Evolutionary conservation across 768 basidiomycete genomes (phyloP).

Genomic region (Kwoniella dejecticola): DNA sequence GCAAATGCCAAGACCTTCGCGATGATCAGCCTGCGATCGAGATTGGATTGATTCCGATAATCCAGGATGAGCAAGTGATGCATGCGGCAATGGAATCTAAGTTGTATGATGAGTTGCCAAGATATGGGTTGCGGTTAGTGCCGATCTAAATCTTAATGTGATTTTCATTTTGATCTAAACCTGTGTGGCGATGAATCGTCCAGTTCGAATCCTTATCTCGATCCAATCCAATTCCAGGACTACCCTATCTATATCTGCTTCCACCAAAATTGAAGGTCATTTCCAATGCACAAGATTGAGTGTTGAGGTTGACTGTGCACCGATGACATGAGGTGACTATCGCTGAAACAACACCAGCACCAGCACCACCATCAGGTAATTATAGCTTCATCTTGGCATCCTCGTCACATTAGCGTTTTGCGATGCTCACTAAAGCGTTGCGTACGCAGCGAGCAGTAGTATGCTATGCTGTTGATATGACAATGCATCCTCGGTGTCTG

Average conservation of each 20-base stretch:
- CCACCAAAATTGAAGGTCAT: too few relatives aligned
- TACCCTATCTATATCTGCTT: too few relatives aligned
- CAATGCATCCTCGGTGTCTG: slow-evolving; percentile 1
- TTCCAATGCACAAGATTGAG: too few relatives aligned
- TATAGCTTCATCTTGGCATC: background rate
- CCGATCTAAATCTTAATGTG: background rate
- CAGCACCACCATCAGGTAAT: too few relatives aligned
- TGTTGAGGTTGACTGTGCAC: background rate
- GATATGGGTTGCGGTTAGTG: slow-evolving; percentile 1
- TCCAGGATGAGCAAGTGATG: background rate
- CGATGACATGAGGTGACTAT: background rate
- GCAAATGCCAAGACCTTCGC: too few relatives aligned
- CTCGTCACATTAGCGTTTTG: background rate
- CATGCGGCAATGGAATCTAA: background rate
- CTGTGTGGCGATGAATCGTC: slow-evolving; percentile 1
- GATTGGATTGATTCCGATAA: too few relatives aligned
- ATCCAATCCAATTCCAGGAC: slow-evolving; percentile 1
- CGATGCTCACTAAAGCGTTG: background rate
- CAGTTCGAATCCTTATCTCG: slow-evolving; percentile 8
- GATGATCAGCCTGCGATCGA: too few relatives aligned
- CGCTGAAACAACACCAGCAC: slow-evolving; percentile 2
- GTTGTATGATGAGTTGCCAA: background rate
- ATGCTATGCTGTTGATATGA: background rate
- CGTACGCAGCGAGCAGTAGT: background rate
- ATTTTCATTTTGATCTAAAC: slow-evolving; percentile 3